Evolutionary conservation across 805 yeast species (phyloP).

Genomic region (Hanseniaspora clermontiae): DNA sequence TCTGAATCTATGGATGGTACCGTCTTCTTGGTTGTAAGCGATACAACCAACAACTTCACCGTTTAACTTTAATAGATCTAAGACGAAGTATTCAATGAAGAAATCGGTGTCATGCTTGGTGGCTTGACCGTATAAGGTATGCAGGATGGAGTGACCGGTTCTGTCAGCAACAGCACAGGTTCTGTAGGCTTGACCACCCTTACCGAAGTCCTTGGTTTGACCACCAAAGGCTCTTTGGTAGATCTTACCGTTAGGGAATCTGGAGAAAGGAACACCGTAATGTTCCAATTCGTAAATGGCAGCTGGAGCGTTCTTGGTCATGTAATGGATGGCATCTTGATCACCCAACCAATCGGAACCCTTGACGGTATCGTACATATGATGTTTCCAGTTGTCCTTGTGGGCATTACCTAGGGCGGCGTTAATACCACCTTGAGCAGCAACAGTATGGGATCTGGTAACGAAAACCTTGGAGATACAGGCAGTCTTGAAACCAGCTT

Average conservation of each 20-base stretch:
- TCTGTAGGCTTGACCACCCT: constrained; percentile 98
- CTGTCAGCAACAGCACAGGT: constrained; percentile 99
- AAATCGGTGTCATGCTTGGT: constrained; percentile 93
- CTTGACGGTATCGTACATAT: constrained; percentile 97
- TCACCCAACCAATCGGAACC: constrained; percentile 99
- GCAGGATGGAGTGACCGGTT: constrained; percentile 95
- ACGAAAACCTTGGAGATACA: constrained; percentile 95
- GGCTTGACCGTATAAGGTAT: constrained; percentile 91
- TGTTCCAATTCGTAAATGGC: constrained; percentile 94
- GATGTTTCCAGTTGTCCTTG: constrained; percentile 98
- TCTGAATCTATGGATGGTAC: constrained; percentile 93
- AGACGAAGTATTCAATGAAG: constrained; percentile 92
- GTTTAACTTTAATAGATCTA: constrained; percentile 86
- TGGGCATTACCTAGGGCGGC: constrained; percentile 99
- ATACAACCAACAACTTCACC: constrained; percentile 95
- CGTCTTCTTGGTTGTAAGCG: constrained; percentile 97
- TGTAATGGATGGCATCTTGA: constrained; percentile 97
- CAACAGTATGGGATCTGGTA: constrained; percentile 96
- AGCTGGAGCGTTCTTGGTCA: constrained; percentile 96
- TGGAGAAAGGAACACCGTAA: constrained; percentile 95
- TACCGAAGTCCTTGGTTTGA: constrained; percentile 87
- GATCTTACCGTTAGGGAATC: constrained; percentile 91
- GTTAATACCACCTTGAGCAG: constrained; percentile 99
- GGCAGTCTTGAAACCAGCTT: constrained; percentile 94
- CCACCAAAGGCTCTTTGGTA: constrained; percentile 99